phyloP scores from a whole-genome alignment of 176 grass and related monocot species.

The Alopecurus myosuroides region DNA sequence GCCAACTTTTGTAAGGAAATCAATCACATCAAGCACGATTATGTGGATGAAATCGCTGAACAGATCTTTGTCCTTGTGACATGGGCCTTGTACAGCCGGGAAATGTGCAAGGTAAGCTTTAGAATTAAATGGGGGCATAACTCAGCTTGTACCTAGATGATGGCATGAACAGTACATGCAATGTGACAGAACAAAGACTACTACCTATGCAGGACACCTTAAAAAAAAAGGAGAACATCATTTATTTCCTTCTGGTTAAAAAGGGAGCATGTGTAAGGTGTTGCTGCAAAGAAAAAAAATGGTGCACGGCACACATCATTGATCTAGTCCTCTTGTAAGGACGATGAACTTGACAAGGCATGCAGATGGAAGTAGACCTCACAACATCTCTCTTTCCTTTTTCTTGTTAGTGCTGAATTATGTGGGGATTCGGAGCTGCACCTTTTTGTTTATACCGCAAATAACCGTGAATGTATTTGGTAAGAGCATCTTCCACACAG shows the following conservation, averaged over 20 bases:
- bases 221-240: neutral
- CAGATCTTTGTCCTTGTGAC: conserved; percentile 14
- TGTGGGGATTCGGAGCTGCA: neutral
- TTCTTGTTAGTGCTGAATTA: neutral
- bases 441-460: neutral
- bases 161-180: conserved; percentile 25
- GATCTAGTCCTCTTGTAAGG: neutral
- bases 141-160: neutral
- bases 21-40: neutral
- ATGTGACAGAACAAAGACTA: conserved; percentile 11
- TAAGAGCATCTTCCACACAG: neutral
- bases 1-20: neutral
- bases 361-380: neutral
- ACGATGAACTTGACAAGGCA: conserved; percentile 1
- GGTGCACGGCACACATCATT: neutral
- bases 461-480: neutral
- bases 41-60: neutral
- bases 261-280: neutral
- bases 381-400: neutral
- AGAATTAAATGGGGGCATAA: conserved; percentile 11
- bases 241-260: neutral
- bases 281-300: neutral
- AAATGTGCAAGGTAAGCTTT: conserved; percentile 4
- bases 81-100: neutral
- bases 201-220: neutral